Base-by-base conservation (phyloP, 768 basidiomycete genomes). In the Pulveroboletus ravenelii region DNA sequence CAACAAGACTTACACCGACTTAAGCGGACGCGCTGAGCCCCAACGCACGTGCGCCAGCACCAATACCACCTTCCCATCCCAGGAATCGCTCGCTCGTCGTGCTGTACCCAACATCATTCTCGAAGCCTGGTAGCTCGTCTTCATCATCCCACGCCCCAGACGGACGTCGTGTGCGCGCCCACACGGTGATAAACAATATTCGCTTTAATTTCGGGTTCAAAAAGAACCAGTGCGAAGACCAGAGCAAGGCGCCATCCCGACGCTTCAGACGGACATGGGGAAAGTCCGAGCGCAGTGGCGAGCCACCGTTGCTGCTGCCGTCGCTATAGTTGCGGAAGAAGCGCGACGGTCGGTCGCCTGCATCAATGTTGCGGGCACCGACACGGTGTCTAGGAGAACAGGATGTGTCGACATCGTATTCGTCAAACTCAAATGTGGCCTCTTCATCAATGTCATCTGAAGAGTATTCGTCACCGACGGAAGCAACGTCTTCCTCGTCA, bases 181-280 rank as follows among this genome's bases (percentile, higher is more conserved):
- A 96, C 18, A 92, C 84, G 2, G 91, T 87, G 51, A 96, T 79
- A 72, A 95, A 97, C 48, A 98, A 70, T 60, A 97, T 82, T 18
- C 94, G 84, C 73, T 94, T 96, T 70, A 84, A 73, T 74, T 92
- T 94, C 62, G 87, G 80, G 75, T 93, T 95, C 61, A 92, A 74
- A 74, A 98, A 95, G 76, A 98, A 97, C 86, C 92, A 95, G 66
- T 95, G 91, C 10, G 90, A 91, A 31, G 90, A 93, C 94, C 94
- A 98, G 7, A 97, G 76, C 50, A 97, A 72, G 5, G 91, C 87
- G 15, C 91, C 90, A 17, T 81, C 78, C 55, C 84, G 64, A 27
- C 71, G 79, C 62, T 78, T 80, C 47, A 79, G 61, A 31, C 74
- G 76, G 48, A 79, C 71, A 56, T 74, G 74, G 69, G 71, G 58